phyloP scores from a whole-genome alignment of 495 filamentous ascomycete genomes.

The Neurospora intermedia region DNA sequence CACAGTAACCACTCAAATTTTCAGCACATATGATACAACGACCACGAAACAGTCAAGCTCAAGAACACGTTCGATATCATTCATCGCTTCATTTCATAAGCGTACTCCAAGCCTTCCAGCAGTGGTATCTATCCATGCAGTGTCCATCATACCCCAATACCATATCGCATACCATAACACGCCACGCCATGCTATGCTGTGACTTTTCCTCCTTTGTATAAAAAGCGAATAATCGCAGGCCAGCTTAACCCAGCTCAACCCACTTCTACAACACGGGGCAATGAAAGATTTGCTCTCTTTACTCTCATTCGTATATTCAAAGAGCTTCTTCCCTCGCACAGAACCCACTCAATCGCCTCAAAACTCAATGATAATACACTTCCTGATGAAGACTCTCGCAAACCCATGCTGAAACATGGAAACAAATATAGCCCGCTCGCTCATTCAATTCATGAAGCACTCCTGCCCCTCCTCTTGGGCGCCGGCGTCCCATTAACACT shows the following conservation, averaged over 20 bases:
- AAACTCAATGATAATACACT: not conserved
- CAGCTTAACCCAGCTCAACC: not conserved
- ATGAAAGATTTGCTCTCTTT: not conserved
- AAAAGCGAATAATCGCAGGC: not conserved
- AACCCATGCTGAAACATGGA: not conserved
- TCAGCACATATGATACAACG: too few species aligned
- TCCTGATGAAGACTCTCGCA: not conserved
- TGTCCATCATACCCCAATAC: not conserved
- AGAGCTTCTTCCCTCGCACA: too few species aligned
- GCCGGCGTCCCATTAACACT: constrained; percentile 26
- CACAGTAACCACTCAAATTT: too few species aligned
- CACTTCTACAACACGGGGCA: not conserved
- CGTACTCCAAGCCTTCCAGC: not conserved
- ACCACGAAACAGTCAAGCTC: not conserved
- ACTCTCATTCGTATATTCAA: not conserved
- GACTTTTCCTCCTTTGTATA: not conserved
- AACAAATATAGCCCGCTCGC: not conserved
- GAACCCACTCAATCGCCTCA: not conserved
- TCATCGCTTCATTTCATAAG: not conserved
- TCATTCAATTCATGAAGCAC: not conserved
- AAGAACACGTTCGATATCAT: not conserved
- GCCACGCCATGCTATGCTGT: not conserved
- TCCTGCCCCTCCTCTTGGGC: constrained; percentile 19
- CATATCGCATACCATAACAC: not conserved
- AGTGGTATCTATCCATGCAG: not conserved